Base-by-base conservation (phyloP, 441 rosid species). In the Mallotus repandus region DNA sequence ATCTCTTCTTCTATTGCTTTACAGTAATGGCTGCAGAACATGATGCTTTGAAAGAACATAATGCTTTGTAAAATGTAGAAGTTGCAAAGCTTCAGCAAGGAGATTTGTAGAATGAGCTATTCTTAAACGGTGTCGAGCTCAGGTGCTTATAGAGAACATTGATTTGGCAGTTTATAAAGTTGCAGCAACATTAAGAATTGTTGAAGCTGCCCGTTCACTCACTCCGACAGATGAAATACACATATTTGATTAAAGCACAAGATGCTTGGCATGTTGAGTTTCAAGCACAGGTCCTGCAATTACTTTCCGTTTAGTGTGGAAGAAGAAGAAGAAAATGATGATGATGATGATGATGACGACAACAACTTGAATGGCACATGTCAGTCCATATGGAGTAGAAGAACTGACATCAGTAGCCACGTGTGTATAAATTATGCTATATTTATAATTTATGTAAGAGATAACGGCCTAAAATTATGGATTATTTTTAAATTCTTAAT, bases 151-250 rank as follows among this genome's bases (percentile, higher is more conserved):
- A 85, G 86, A 82, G 80, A 86, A 80, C 32, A 97, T 97, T n/a
- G 91, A 89, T 72, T 76, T 93, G 81, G 91, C 92, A 29, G 79
- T 86, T 14, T 91, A 88, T 83, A 93, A 83, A 83, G 94, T 96
- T 25, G 70, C 77, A 58, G 66, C 85, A 85, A 85, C 95, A 12
- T 84, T 89, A 7, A 81, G 84, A 78, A 92, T 91, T 63, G 95
- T 92, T 4, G 90, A 89, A 82, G 89, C 86, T 74, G 84, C 90
- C 19, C 66, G 74, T 66, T 54, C 62, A 56, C 74, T 60, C 0
- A 87, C 73, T 68, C 79, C 90, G 15, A 68, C 79, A 13, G 82
- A 83, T 15, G 76, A 59, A 13, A 18, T 84, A 4, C 81, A 72
- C 66, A 70, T 77, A 19, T 68, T 82, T 6, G 84, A 85, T 80